Base-by-base conservation (phyloP, 345 rosid genomes). In the Durio zibethinus region DNA sequence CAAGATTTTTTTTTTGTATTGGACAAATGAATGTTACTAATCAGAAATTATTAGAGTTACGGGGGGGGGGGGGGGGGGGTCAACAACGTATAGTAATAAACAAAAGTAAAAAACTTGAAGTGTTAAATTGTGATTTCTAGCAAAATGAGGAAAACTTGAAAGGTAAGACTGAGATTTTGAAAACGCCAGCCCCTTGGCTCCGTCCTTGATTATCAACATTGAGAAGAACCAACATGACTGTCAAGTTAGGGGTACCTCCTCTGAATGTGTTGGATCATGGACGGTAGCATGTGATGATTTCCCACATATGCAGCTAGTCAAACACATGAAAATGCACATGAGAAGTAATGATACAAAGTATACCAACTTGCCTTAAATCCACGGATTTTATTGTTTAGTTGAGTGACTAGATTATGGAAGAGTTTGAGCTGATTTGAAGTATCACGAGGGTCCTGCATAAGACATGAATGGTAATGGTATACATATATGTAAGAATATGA, bases 371-470 rank as follows among this genome's bases (percentile, higher is more conserved):
- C 94, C 90, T 86, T 78, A 60, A n/a, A 76, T 66, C 93, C 91
- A 31, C 75, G 83, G 72, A 89, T 81, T 78, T 85, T 71, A 27
- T 80, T 60, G 83, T 89, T 91, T 50, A 89, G 76, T 29, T 56
- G 80, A 18, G 79, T 82, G 47, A 89, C 95, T 29, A 87, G 84
- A 78, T 82, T 84, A 29, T 85, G 91, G 81, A 89, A 88, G 74
- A 89, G 84, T 23, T 54, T 79, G 45, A 88, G 84, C 81, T 78
- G 81, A 50, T 82, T 80, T 47, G 81, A 78, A 71, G 87, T 52
- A 60, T 66, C 57, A 35, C 61, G 65, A 69, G 53, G 62, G 50
- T 82, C 89, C 94, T 89, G 88, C 73, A 63, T 35, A 60, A 15
- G 60, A 54, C 69, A 73, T 52, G 52, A 54, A 76, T 9, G 10